Base-by-base conservation (phyloP, 2,329 filamentous ascomycete genomes). In the Dothistroma pini region DNA sequence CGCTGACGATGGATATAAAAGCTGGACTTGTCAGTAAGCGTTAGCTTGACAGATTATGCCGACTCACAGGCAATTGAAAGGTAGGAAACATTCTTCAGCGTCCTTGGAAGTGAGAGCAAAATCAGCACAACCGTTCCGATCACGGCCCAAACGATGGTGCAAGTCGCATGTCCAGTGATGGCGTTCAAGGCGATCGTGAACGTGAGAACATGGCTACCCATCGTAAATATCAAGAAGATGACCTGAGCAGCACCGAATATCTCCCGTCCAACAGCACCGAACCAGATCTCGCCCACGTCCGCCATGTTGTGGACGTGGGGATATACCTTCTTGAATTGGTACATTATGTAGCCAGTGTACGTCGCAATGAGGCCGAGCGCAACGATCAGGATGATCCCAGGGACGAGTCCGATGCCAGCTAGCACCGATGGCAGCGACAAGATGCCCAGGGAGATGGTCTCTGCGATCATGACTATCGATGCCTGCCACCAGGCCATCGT, bases 101-200 rank as follows among this genome's bases (percentile, higher is more conserved):
- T 89, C 34, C 87, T 77, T 2, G 87, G 86, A 1, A 89, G 66
- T 41, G 84, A 84, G 31, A 84, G 79, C 9, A 85, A 58, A 68
- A 85, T 84, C 58, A 84, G 86, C 3, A 89, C 57, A 2, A 81
- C 69, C 64, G 86, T 69, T 0, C 85, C 86, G 1, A 86, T 76
- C n/a, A 87, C 77, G 1, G 81, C 83, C 76, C 85, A 89, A 0
- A 86, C 78, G 59, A 89, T 84, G 1, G 86, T 87, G 72, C 88
- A 90, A 0, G 82, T 80, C 0, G 80, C 84, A 63, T 88, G 81
- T 4, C 83, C 74, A 2, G 85, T 86, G 57, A 91, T 78, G 56
- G 81, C 85, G 68, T 86, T 86, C 73, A 90, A 83, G 59, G 87
- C 87, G 68, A 91, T 88, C n/a, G 82, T 83, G 64, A 89, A 89